These are phyloP conservation scores for Curvularia verruculosa DNA, from an alignment of 2,329 filamentous ascomycete genomes.

Conservation along the genomic window DNA sequence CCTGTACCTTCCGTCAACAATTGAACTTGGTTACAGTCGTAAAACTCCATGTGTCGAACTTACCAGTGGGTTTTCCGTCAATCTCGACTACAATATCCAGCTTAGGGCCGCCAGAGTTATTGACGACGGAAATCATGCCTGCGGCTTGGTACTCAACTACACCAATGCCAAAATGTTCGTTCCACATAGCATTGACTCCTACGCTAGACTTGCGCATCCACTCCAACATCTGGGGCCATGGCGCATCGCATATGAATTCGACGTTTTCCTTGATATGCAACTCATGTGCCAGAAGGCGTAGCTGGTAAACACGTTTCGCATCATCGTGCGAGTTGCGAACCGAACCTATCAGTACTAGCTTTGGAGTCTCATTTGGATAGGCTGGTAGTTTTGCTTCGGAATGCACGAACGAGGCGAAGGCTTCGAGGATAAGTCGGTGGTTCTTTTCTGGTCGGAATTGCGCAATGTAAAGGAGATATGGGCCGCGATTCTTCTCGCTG, in stretches of 20 bases:
- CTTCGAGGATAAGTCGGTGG: conserved; percentile 81
- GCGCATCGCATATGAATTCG: conserved; percentile 86
- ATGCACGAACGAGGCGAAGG: conserved; percentile 76
- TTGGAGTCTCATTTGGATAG: conserved; percentile 61
- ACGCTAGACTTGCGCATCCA: conserved; percentile 79
- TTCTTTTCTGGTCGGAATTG: conserved; percentile 99
- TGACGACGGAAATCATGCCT: conserved; percentile 89
- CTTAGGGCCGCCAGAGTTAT: conserved; percentile 91
- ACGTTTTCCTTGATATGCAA: conserved; percentile 79
- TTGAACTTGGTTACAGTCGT: neutral
- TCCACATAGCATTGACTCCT: conserved; percentile 99
- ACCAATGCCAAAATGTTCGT: conserved; percentile 98
- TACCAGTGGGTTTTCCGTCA: conserved; percentile 78
- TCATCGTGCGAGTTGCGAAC: conserved; percentile 83
- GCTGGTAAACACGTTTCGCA: conserved; percentile 82
- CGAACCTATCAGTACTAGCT: conserved; percentile 84
- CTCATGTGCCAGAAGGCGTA: conserved; percentile 85
- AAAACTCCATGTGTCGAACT: conserved; percentile 9
- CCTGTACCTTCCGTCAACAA: conserved; percentile 55
- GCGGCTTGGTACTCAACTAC: conserved; percentile 98
- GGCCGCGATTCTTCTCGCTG: conserved; percentile 72
- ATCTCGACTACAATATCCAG: conserved; percentile 87
- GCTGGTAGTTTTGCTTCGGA: conserved; percentile 35
- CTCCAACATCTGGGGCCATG: conserved; percentile 84
- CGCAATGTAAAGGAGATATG: conserved; percentile 86